Conservation (phyloP, 176 grass and related monocot genomes). For the Chloris gayana region DNA sequence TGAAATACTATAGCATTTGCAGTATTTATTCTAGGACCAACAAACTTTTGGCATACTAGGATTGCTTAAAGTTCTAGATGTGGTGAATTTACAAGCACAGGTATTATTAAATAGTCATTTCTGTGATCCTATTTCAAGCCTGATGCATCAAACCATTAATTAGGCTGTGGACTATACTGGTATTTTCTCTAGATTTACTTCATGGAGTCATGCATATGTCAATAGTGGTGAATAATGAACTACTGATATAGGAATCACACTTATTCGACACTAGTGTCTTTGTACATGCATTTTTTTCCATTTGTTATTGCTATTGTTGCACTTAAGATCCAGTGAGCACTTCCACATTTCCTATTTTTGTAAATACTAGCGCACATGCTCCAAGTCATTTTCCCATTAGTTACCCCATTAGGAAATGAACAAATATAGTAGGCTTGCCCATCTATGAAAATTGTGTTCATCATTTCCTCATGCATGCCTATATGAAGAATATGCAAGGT, state of each 20-base stretch:
- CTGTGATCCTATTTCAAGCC: background rate
- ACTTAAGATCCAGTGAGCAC: background rate
- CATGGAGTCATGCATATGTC: background rate
- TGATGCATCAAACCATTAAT: background rate
- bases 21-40: constrained; percentile 3
- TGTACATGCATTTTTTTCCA: background rate
- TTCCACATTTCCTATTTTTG: background rate
- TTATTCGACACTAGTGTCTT: background rate
- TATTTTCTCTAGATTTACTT: constrained; percentile 13
- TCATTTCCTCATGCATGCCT: background rate
- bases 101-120: background rate
- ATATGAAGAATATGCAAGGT: background rate
- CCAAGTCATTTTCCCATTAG: background rate
- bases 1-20: constrained; percentile 19
- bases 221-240: background rate
- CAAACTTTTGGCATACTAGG: constrained; percentile 1
- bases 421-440: background rate
- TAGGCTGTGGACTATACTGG: background rate
- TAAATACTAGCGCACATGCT: background rate
- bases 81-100: constrained; percentile 21
- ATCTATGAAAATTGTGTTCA: background rate
- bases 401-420: background rate
- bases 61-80: constrained; percentile 27
- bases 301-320: background rate
- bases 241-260: background rate